Conservation (phyloP, 2,329 filamentous ascomycete genomes). For the Elsinoe batatas region DNA sequence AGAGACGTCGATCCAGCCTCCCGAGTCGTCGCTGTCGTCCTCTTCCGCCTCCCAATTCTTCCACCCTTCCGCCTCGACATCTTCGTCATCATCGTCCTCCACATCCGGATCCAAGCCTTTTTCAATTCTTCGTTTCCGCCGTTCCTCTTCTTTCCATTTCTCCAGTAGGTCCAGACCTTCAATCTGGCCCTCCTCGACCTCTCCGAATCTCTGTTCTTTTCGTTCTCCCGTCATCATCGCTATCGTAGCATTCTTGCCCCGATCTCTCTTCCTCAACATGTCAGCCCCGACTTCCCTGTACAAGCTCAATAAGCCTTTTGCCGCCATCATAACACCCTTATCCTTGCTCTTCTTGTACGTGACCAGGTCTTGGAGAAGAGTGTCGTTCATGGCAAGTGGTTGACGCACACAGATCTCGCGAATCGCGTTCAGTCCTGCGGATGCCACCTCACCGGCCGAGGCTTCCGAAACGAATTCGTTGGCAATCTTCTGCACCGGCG, state of each 20-base stretch:
- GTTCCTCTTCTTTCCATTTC: slow-evolving; percentile 88
- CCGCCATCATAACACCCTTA: slow-evolving; percentile 98
- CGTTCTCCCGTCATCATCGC: slow-evolving; percentile 65
- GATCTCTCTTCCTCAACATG: slow-evolving; percentile 77
- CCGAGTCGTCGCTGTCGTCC: slow-evolving; percentile 59
- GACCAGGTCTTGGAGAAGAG: slow-evolving; percentile 87
- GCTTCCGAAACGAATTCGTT: slow-evolving; percentile 95
- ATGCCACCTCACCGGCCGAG: slow-evolving; percentile 77
- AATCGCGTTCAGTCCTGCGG: slow-evolving; percentile 88
- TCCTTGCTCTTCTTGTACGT: slow-evolving; percentile 97
- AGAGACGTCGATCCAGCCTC: slow-evolving; percentile 86
- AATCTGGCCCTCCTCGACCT: slow-evolving; percentile 69
- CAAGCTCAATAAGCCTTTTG: slow-evolving; percentile 78
- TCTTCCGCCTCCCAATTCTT: slow-evolving; percentile 53
- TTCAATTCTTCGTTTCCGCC: slow-evolving; percentile 59
- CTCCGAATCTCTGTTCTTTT: slow-evolving; percentile 70
- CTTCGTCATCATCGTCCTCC: slow-evolving; percentile 50
- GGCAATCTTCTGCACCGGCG: slow-evolving; percentile 86
- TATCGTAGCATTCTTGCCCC: slow-evolving; percentile 85
- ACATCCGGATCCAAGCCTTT: slow-evolving; percentile 55
- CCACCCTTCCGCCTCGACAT: slow-evolving; percentile 45
- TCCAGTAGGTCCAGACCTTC: slow-evolving; percentile 87
- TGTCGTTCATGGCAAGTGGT: slow-evolving; percentile 92
- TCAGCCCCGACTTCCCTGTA: slow-evolving; percentile 88
- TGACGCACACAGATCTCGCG: slow-evolving; percentile 88